Evolutionary conservation across 768 basidiomycete genomes (phyloP).

Genomic region (Suillus tomentosus): DNA sequence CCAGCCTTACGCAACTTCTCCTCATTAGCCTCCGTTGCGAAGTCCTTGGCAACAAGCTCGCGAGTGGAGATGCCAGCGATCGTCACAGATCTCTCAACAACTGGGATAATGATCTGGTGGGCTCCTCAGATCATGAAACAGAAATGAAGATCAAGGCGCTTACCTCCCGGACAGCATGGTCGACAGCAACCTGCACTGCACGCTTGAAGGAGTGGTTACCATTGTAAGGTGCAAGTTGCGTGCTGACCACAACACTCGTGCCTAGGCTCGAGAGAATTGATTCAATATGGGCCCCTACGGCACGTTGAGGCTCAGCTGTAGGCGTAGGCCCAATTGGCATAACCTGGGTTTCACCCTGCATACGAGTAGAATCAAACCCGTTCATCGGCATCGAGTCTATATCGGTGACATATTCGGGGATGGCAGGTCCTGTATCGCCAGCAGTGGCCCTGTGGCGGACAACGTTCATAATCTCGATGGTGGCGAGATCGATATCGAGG

Average conservation of each 20-base stretch:
- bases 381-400: conserved; percentile 80
- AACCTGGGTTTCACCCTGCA: conserved; percentile 59
- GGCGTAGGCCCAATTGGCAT: conserved; percentile 60
- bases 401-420: conserved; percentile 80
- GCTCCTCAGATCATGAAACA: conserved; percentile 3
- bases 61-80: conserved; percentile 98
- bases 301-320: conserved; percentile 65
- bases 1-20: conserved; percentile 89
- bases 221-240: conserved; percentile 73
- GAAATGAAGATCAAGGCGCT: conserved; percentile 14
- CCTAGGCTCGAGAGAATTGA: conserved; percentile 72
- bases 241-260: conserved; percentile 73
- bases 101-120: conserved; percentile 86
- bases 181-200: conserved; percentile 87
- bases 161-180: conserved; percentile 93
- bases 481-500: conserved; percentile 83
- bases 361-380: conserved; percentile 58
- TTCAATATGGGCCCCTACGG: conserved; percentile 78
- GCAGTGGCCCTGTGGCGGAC: conserved; percentile 74
- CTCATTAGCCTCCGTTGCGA: conserved; percentile 89
- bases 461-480: conserved; percentile 81
- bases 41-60: conserved; percentile 94
- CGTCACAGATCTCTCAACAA: conserved; percentile 97
- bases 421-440: conserved; percentile 59
- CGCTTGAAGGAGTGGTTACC: conserved; percentile 86